A percentile compares a stretch with the other conserved stretches of the same genome.
Evolutionary conservation across 345 rosid species (phyloP).

Genomic region (Anastatica hierochuntica): DNA sequence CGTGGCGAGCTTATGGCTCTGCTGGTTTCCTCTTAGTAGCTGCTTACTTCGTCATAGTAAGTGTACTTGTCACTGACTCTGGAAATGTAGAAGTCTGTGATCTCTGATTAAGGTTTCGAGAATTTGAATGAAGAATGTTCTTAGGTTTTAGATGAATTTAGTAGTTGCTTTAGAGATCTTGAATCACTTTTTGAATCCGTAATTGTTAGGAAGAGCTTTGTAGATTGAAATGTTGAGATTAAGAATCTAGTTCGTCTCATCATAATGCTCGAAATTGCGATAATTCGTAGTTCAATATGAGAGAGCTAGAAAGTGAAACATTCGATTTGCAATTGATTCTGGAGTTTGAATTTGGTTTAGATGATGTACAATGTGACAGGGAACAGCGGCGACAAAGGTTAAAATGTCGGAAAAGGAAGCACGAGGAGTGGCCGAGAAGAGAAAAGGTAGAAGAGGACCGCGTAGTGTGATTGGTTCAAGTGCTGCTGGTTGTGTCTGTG

Average conservation of each 20-base stretch:
- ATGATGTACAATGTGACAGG: slow-evolving; percentile 37
- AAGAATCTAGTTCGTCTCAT: neutral
- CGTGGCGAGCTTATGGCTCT: slow-evolving; percentile 93
- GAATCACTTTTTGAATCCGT: no score
- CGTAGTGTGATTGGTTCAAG: slow-evolving; percentile 97
- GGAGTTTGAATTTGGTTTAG: slow-evolving; percentile 19
- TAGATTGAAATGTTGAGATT: neutral
- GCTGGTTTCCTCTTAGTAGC: slow-evolving; percentile 86
- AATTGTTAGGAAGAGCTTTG: no score
- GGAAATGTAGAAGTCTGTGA: neutral
- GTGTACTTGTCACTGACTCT: slow-evolving; percentile 8
- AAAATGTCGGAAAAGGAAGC: slow-evolving; percentile 97
- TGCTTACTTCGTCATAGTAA: slow-evolving; percentile 54
- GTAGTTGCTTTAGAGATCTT: neutral
- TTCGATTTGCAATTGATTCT: neutral
- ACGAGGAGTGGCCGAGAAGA: slow-evolving; percentile 90
- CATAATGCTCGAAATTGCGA: neutral
- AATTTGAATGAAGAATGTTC: neutral
- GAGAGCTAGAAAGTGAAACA: neutral
- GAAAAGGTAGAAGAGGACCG: slow-evolving; percentile 91
- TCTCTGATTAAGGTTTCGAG: neutral
- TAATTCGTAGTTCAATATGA: neutral
- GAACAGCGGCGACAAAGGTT: slow-evolving; percentile 88
- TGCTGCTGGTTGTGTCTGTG: slow-evolving; percentile 88
- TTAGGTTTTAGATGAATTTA: neutral